Evolutionary conservation across 225 moss, liverwort and hornwort species (phyloP), one percentile per base, ranked within the genome.

Genomic region (Takakia lepidozioides): DNA sequence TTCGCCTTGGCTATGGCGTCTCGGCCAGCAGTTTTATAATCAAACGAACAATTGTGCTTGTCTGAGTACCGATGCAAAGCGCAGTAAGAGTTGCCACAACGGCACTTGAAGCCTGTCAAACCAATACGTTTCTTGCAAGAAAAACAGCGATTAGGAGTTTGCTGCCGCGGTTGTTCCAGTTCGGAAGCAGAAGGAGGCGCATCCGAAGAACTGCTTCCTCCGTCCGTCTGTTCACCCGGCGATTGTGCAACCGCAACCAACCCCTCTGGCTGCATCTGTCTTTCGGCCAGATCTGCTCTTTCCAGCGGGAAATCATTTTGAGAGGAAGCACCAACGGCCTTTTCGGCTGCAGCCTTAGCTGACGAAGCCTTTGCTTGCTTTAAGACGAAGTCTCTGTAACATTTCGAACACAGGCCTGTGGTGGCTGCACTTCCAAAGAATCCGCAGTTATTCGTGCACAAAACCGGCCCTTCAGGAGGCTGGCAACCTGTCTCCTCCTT

Each of bases 1-100:
- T 55, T 55, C 22, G 55, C 55, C 15, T 55, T 55, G 3, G 55
- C 55, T 36, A 55, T 55, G 55, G 55, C 55, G 13, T 25, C 55
- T 18, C 27, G 55, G 22, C 41, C 55, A 8, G 20, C 42, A 24
- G 40, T 42, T 23, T 25, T 55, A 41, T 55, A 55, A 25, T 55
- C 55, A 26, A 41, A 38, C 17, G 55, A 27, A 19, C 55, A 55
- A 15, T 19, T 26, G 24, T 55, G 55, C 55, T 43, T 23, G 26
- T 55, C 41, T 4, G 55, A 55, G 55, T 41, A 40, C 8, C 55
- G 55, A 19, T 55, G 55, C 27, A 55, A 38, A 10, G 40, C 5
- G 25, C 55, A 55, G 42, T 20, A 55, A 4, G 26, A 24, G 13
- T 41, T 16, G 19, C 55, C 55, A 27, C 55, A 55, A 8, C 55